phyloP scores from a whole-genome alignment of 192 early-diverging fungal species.

The Umbelopsis vinacea region DNA sequence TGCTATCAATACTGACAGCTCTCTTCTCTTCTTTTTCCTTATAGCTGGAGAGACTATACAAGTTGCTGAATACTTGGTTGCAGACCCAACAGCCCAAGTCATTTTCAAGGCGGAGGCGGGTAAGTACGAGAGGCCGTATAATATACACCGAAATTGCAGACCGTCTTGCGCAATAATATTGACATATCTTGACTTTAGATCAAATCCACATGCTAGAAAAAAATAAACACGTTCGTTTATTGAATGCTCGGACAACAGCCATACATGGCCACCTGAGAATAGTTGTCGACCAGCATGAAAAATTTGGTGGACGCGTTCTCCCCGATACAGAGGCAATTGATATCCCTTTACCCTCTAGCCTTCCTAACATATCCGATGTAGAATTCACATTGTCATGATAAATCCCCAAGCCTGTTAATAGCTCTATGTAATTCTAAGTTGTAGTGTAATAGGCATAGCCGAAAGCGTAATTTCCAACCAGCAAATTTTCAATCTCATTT shows the following conservation, averaged over 20 bases:
- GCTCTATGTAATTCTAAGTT: not conserved
- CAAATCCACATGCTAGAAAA: not conserved
- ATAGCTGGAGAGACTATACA: not conserved
- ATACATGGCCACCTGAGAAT: not conserved
- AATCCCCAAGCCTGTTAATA: not conserved
- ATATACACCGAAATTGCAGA: too few relatives aligned
- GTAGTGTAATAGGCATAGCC: not conserved
- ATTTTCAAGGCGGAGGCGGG: not conserved
- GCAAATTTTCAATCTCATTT: not conserved
- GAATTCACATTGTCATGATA: not conserved
- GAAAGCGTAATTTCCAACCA: not conserved
- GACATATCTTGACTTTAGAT: not conserved
- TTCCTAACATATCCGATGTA: not conserved
- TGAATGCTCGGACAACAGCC: not conserved
- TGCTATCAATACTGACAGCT: not conserved
- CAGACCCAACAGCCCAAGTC: not conserved
- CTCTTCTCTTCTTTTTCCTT: not conserved
- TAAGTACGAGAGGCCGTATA: not conserved
- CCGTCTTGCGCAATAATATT: too few relatives aligned
- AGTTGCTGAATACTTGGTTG: constrained; percentile 4
- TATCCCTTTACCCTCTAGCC: not conserved
- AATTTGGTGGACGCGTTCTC: not conserved
- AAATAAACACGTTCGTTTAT: not conserved
- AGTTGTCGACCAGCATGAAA: not conserved
- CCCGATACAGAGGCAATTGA: not conserved